phyloP scores from a whole-genome alignment of 73 alveolate genomes.

The Tetrahymena malaccensis region DNA sequence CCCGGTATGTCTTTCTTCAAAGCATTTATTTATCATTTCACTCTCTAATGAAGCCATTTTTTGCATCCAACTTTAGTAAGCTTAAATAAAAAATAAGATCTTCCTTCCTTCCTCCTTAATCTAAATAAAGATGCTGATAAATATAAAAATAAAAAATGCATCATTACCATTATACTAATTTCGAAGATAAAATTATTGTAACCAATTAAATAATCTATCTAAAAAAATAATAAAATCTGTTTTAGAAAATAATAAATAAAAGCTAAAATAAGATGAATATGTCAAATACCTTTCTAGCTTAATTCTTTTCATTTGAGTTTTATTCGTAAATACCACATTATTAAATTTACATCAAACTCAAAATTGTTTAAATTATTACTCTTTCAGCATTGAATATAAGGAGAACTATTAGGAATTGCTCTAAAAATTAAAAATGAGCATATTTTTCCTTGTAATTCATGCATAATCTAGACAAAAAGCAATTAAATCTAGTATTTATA shows the following conservation, averaged over 20 bases:
- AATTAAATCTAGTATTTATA: not conserved
- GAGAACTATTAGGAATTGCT: not conserved
- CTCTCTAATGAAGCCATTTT: not conserved
- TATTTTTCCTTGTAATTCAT: not conserved
- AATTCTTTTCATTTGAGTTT: not conserved
- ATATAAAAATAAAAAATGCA: no score
- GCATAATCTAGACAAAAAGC: not conserved
- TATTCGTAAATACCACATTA: not conserved
- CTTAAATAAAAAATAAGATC: not conserved
- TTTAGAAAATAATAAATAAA: not conserved
- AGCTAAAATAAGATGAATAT: not conserved
- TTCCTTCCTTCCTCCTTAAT: not conserved
- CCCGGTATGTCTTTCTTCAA: conserved; percentile 44
- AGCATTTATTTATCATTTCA: not conserved
- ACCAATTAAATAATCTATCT: not conserved
- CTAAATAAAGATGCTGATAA: not conserved
- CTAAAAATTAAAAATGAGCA: not conserved
- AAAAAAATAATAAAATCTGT: not conserved
- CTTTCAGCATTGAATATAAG: not conserved
- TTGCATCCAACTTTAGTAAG: not conserved
- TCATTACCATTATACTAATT: not conserved
- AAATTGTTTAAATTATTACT: not conserved
- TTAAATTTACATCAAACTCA: not conserved
- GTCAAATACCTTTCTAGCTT: not conserved
- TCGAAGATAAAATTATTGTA: not conserved